Conservation (phyloP, 2,329 filamentous ascomycete species). For the Aureobasidium sp. region DNA sequence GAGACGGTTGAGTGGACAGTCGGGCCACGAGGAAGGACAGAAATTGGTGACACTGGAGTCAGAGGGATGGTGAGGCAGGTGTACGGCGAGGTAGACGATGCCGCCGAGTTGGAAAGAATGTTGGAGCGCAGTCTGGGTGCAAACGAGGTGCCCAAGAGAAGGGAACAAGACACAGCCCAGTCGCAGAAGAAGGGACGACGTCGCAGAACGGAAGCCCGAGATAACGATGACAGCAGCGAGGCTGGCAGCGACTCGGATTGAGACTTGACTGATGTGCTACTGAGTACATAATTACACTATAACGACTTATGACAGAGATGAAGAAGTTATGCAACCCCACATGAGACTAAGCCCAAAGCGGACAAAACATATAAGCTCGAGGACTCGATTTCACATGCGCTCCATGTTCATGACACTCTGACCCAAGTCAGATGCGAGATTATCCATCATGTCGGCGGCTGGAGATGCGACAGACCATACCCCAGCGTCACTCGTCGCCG, state of each 20-base stretch:
- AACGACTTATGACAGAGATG: neutral
- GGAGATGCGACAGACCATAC: neutral
- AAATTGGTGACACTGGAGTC: constrained; percentile 72
- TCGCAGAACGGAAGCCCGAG: neutral
- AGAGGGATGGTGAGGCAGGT: constrained; percentile 58
- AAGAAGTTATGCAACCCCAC: neutral
- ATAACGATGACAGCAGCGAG: neutral
- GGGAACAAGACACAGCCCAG: neutral
- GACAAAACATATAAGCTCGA: neutral
- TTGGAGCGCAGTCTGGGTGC: constrained; percentile 30
- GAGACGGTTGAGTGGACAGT: constrained; percentile 75
- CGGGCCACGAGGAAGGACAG: constrained; percentile 76
- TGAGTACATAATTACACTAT: neutral
- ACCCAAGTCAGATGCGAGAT: constrained; percentile 1
- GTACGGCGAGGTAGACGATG: constrained; percentile 36
- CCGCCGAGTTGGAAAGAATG: constrained; percentile 30
- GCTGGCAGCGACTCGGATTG: constrained; percentile 17
- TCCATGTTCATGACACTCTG: neutral
- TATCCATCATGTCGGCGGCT: neutral
- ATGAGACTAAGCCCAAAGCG: neutral
- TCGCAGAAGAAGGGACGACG: neutral
- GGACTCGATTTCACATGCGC: constrained; percentile 6
- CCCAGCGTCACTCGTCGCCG: neutral
- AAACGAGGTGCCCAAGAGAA: neutral
- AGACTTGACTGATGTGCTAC: neutral